Evolutionary conservation across 495 filamentous ascomycete genomes (phyloP).

Genomic region (Aspergillus indologenus): DNA sequence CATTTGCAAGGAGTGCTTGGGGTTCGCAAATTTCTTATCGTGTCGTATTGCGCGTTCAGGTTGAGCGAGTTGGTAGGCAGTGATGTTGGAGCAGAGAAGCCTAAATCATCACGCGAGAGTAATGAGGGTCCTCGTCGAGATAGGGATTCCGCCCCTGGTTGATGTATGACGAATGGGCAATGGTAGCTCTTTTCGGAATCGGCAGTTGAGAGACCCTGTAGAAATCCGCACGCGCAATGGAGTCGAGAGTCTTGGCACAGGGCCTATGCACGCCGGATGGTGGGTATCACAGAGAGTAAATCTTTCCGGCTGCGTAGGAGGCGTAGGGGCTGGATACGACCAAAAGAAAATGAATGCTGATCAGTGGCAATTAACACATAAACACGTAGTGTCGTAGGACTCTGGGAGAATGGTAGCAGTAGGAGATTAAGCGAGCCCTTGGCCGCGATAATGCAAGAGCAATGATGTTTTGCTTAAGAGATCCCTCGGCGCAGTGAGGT

Average conservation of each 20-base stretch:
- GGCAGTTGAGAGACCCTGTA: neutral
- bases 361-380: too few species aligned
- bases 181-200: neutral
- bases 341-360: too few species aligned
- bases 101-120: slow-evolving; percentile 1
- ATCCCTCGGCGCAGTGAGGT: neutral
- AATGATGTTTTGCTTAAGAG: neutral
- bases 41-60: slow-evolving; percentile 4
- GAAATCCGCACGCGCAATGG: neutral
- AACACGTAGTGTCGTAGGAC: too few species aligned
- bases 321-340: too few species aligned
- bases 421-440: neutral
- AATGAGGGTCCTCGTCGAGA: neutral
- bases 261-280: neutral
- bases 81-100: neutral
- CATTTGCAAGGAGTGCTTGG: slow-evolving; percentile 4
- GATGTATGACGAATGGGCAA: neutral
- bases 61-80: neutral
- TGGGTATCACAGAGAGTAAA: neutral
- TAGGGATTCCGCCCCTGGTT: neutral
- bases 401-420: too few species aligned
- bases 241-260: neutral
- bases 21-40: neutral
- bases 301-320: neutral
- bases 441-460: too few species aligned